Evolutionary conservation across 1,284 basidiomycete species (phyloP).

Genomic region (Polyporus tsugae): DNA sequence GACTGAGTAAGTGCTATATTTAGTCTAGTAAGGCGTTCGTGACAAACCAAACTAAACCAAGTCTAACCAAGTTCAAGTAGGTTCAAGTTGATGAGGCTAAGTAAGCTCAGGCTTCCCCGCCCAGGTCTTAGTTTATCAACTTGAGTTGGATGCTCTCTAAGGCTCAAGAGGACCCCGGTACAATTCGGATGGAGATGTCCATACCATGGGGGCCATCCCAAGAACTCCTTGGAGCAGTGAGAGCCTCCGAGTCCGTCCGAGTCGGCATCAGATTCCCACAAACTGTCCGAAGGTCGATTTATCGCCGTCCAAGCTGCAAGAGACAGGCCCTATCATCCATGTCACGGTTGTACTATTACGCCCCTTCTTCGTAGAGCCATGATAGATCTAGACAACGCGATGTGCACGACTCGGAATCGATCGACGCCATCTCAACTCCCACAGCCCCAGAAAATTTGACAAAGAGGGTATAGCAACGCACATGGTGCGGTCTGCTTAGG

Average conservation of each 20-base stretch:
- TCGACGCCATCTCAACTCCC: not conserved
- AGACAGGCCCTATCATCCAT: not conserved
- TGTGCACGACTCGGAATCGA: not conserved
- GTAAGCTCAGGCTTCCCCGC: not conserved
- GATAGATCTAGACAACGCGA: no score
- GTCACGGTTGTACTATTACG: not conserved
- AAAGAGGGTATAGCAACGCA: not conserved
- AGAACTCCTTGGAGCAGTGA: not conserved
- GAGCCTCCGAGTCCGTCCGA: not conserved
- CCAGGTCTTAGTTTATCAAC: not conserved
- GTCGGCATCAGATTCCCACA: not conserved
- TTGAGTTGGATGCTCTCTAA: not conserved
- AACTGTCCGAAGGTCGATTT: not conserved
- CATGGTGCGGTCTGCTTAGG: not conserved
- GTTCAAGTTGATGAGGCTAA: no score
- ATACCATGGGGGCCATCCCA: not conserved
- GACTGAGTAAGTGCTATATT: not conserved
- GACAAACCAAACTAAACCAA: not conserved
- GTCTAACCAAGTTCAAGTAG: not conserved
- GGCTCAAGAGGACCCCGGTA: not conserved
- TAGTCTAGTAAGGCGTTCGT: not conserved
- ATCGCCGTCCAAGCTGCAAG: not conserved
- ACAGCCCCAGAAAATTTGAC: not conserved
- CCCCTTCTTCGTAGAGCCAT: not conserved
- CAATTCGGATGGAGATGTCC: not conserved